These are phyloP conservation scores for Sporodiniella umbellata DNA, from an alignment of 371 early-diverging fungal genomes.

Conservation along the genomic window DNA sequence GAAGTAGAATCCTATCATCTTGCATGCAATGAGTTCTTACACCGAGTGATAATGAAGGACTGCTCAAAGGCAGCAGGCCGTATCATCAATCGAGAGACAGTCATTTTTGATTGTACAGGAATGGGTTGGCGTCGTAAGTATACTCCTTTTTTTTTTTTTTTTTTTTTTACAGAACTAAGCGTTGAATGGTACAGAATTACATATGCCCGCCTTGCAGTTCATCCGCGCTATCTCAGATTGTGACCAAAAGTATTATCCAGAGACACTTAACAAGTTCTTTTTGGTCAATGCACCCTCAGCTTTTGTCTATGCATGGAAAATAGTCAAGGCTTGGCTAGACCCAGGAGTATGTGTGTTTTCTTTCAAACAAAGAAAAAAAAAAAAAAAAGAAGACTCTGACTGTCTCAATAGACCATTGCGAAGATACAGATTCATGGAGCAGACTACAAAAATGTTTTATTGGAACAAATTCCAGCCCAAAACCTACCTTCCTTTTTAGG, in stretches of 20 bases:
- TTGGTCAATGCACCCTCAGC: slow-evolving; percentile 78
- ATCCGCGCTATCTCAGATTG: slow-evolving; percentile 66
- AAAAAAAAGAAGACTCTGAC: background rate
- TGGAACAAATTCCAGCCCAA: slow-evolving; percentile 67
- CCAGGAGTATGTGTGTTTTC: too few relatives aligned
- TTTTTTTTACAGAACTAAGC: too few relatives aligned
- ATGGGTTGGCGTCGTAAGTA: slow-evolving; percentile 64
- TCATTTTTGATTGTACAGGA: slow-evolving; percentile 78
- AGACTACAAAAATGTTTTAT: slow-evolving; percentile 52
- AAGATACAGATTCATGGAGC: slow-evolving; percentile 73
- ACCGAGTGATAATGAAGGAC: slow-evolving; percentile 66
- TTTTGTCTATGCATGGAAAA: slow-evolving; percentile 73
- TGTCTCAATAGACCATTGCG: slow-evolving; percentile 47
- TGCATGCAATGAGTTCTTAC: slow-evolving; percentile 70
- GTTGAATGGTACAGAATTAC: too few relatives aligned
- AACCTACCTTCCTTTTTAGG: slow-evolving; percentile 74
- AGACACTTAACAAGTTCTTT: slow-evolving; percentile 71
- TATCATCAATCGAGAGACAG: slow-evolving; percentile 69
- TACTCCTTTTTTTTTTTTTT: too few relatives aligned
- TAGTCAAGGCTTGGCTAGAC: slow-evolving; percentile 76
- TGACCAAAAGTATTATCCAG: slow-evolving; percentile 80
- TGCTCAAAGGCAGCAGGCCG: slow-evolving; percentile 60
- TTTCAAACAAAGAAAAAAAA: slow-evolving; percentile 2
- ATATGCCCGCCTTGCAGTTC: slow-evolving; percentile 70
- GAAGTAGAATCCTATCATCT: slow-evolving; percentile 69